Conservation (phyloP, 495 filamentous ascomycete genomes). For the Penicillium tannophilum region DNA sequence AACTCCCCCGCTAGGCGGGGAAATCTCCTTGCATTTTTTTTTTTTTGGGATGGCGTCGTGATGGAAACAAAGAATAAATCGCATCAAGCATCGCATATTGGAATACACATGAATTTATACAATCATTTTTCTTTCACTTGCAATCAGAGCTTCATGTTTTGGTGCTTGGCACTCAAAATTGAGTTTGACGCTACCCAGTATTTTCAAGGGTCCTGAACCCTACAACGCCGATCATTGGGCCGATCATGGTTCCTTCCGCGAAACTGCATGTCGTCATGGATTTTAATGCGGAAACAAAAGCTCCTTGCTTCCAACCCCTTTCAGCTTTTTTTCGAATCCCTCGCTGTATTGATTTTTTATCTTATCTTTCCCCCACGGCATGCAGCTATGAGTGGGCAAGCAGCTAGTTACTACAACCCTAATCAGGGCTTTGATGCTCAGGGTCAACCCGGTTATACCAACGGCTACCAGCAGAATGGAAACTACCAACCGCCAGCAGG, state of each 20-base stretch:
- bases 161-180: constrained; percentile 15
- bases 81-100: constrained; percentile 8
- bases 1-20: constrained; percentile 1
- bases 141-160: not conserved
- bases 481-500: constrained; percentile 23
- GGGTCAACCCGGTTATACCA: constrained; percentile 19
- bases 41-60: constrained; percentile 19
- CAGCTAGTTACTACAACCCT: constrained; percentile 43
- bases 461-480: constrained; percentile 18
- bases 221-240: constrained; percentile 10
- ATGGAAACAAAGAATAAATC: constrained; percentile 3
- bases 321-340: not conserved
- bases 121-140: not conserved
- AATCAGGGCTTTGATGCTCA: constrained; percentile 30
- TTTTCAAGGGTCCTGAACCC: constrained; percentile 10
- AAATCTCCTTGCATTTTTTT: constrained; percentile 21
- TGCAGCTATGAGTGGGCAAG: constrained; percentile 47
- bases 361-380: constrained; percentile 4
- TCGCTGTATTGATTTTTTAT: constrained; percentile 9
- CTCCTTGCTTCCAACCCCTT: constrained; percentile 21
- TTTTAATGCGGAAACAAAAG: constrained; percentile 22
- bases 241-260: constrained; percentile 16
- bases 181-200: constrained; percentile 8
- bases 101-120: constrained; percentile 5
- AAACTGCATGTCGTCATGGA: constrained; percentile 29